phyloP scores from a whole-genome alignment of 306 rosid species.

The Benincasa hispida region DNA sequence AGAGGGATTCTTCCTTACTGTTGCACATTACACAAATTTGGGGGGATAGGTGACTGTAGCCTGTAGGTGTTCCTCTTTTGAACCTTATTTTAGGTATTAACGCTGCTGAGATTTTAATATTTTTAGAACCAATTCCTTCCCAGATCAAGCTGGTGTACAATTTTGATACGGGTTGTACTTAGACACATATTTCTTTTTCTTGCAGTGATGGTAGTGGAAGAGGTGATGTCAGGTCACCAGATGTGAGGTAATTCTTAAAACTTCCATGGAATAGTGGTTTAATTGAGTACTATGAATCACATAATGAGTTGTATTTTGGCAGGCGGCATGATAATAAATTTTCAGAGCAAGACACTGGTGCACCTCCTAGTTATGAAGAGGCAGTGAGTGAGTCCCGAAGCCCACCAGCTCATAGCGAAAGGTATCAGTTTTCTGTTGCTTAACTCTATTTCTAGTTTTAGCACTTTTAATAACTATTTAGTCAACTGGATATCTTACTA shows the following conservation, averaged over 20 bases:
- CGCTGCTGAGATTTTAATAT: not conserved
- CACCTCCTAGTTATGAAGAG: constrained; percentile 93
- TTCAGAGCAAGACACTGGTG: constrained; percentile 67
- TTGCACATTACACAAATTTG: not conserved
- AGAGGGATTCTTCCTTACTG: not conserved
- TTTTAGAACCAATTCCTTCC: not conserved
- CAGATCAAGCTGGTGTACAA: not conserved
- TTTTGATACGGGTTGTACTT: not conserved
- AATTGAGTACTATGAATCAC: not conserved
- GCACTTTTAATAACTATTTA: not conserved
- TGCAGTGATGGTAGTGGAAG: constrained; percentile 58
- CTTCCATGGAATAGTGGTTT: not conserved
- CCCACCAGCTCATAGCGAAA: constrained; percentile 53
- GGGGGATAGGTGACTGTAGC: not conserved
- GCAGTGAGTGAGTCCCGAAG: constrained; percentile 69
- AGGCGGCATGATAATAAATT: constrained; percentile 54
- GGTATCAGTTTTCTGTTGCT: constrained; percentile 26
- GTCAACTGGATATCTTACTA: not conserved
- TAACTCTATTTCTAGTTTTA: not conserved
- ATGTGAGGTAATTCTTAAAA: constrained; percentile 51
- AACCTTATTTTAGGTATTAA: not conserved
- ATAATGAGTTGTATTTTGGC: constrained; percentile 10
- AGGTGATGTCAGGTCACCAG: constrained; percentile 63
- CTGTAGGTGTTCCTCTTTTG: not conserved
- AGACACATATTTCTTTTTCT: not conserved